Percentiles rank a stretch among this genome's conserved stretches.
Conservation (phyloP, 192 early-diverging fungal genomes). For the Linnemannia elongata region DNA sequence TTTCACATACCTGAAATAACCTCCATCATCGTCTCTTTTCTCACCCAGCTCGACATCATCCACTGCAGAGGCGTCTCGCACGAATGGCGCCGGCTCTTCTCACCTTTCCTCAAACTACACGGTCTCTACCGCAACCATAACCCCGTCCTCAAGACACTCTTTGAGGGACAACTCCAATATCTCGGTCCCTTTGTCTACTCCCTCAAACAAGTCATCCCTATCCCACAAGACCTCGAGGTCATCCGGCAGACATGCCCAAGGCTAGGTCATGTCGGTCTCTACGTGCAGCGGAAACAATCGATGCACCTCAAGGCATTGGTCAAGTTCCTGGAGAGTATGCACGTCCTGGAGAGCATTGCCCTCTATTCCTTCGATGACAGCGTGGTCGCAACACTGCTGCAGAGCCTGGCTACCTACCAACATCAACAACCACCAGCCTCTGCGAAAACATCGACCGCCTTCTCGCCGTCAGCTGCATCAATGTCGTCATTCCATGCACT, state of each 20-base stretch:
- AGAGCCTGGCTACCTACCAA: constrained; percentile 5
- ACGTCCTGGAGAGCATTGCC: constrained; percentile 12
- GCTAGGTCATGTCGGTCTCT: constrained; percentile 13
- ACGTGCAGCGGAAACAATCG: background rate
- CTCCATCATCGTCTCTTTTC: constrained; percentile 12
- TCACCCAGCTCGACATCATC: constrained; percentile 18
- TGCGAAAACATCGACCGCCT: background rate
- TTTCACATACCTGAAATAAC: constrained; percentile 30
- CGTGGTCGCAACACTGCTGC: constrained; percentile 4
- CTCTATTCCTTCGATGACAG: constrained; percentile 14
- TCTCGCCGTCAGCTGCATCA: background rate
- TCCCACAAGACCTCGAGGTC: constrained; percentile 1
- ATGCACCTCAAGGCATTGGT: constrained; percentile 5
- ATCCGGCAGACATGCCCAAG: constrained; percentile 25
- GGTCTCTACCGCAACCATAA: constrained; percentile 24
- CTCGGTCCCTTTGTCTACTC: constrained; percentile 27
- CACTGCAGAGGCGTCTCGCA: constrained; percentile 19
- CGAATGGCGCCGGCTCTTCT: constrained; percentile 29
- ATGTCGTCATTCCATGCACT: background rate
- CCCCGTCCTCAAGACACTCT: background rate
- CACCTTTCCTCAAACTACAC: constrained; percentile 27
- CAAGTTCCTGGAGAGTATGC: constrained; percentile 19
- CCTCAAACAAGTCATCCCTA: constrained; percentile 23
- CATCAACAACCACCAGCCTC: background rate
- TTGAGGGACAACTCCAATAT: constrained; percentile 27